A percentile compares a stretch with the other conserved stretches of the same genome.
Evolutionary conservation across 208 protist genomes (phyloP).

Genomic region (Leishmania major): DNA sequence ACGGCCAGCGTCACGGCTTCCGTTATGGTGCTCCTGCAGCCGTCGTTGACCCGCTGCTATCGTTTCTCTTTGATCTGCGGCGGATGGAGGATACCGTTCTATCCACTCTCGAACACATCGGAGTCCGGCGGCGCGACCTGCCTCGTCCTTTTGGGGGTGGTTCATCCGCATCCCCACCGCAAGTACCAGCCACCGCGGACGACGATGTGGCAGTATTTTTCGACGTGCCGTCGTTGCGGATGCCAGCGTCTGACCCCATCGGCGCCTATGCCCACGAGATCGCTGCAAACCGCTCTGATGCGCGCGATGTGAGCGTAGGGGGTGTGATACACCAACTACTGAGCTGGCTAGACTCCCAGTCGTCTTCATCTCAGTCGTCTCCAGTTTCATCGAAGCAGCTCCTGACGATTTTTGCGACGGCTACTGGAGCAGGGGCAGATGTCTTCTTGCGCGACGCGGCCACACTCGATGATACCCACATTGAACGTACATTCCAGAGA

Average conservation of each 20-base stretch:
- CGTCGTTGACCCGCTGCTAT: conserved; percentile 73
- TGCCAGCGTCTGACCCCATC: neutral
- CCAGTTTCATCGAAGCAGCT: conserved; percentile 12
- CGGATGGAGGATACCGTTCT: conserved; percentile 48
- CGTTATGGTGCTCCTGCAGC: conserved; percentile 48
- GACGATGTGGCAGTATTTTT: neutral
- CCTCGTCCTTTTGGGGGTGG: conserved; percentile 12
- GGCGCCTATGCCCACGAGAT: conserved; percentile 6
- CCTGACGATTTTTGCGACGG: conserved; percentile 22
- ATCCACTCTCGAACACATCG: conserved; percentile 35
- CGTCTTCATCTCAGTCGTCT: neutral
- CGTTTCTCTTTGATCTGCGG: conserved; percentile 57
- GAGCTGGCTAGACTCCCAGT: conserved; percentile 27
- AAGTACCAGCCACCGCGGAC: neutral
- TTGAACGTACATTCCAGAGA: conserved; percentile 3
- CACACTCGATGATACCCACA: conserved; percentile 8
- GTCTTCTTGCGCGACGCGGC: conserved; percentile 10
- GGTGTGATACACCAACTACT: conserved; percentile 21
- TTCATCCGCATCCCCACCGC: neutral
- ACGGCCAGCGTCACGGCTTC: conserved; percentile 12
- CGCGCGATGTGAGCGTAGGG: neutral
- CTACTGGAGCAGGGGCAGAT: conserved; percentile 4
- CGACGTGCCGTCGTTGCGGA: neutral
- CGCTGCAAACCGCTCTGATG: neutral
- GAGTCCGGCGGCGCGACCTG: conserved; percentile 26